These are phyloP conservation scores for Trichoderma polysporum DNA, from an alignment of 2,329 filamentous ascomycete genomes.

Conservation along the genomic window DNA sequence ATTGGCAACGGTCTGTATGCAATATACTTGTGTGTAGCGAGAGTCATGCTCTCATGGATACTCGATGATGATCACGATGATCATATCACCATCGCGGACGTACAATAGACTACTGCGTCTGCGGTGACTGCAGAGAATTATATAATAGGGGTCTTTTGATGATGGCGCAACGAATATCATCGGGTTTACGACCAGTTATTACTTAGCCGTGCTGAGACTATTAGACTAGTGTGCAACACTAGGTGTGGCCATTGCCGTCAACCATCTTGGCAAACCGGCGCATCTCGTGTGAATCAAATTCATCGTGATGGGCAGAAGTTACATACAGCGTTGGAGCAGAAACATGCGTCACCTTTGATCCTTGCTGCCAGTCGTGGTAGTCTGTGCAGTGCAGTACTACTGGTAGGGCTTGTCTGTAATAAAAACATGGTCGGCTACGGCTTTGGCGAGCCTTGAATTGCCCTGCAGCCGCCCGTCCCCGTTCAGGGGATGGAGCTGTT, in stretches of 20 bases:
- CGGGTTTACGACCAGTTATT: neutral
- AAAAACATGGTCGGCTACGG: neutral
- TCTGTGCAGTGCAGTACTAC: neutral
- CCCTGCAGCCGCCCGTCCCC: conserved; percentile 6
- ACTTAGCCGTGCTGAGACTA: neutral
- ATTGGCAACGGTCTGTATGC: neutral
- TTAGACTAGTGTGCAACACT: neutral
- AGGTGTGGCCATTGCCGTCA: too few species aligned
- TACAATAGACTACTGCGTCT: neutral
- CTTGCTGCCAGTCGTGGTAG: neutral
- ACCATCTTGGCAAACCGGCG: too few species aligned
- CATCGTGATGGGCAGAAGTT: neutral
- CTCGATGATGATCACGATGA: neutral
- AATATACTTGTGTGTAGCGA: neutral
- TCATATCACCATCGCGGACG: neutral
- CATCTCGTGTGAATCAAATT: neutral
- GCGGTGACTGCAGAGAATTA: neutral
- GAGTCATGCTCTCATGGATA: neutral
- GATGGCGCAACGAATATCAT: neutral
- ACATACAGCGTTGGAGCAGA: neutral
- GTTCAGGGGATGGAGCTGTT: conserved; percentile 2
- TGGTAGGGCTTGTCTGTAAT: neutral
- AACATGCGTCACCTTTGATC: neutral
- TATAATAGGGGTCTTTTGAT: neutral
- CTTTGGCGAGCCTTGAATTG: neutral